A percentile compares a stretch with the other conserved stretches of the same genome.
phyloP scores from a whole-genome alignment of 1,284 basidiomycete species.

The Ustilago bromivora region DNA sequence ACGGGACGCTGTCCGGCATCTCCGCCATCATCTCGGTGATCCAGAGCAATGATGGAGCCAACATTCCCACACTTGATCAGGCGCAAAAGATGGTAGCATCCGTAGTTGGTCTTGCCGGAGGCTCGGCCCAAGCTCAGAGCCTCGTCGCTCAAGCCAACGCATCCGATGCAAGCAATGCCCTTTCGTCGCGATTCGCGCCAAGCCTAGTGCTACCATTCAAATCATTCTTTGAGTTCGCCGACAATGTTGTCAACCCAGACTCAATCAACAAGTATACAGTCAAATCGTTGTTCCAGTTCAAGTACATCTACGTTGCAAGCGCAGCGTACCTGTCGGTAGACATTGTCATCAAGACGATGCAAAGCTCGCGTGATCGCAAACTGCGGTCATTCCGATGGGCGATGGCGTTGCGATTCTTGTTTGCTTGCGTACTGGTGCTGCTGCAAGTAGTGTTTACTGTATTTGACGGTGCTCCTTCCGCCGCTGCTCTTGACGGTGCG shows the following conservation, averaged over 20 bases:
- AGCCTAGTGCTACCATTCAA: constrained; percentile 34
- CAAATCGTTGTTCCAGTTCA: constrained; percentile 43
- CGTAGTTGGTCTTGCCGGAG: constrained; percentile 30
- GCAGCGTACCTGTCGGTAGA: constrained; percentile 34
- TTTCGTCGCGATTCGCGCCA: constrained; percentile 26
- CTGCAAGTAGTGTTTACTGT: constrained; percentile 40
- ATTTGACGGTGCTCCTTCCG: constrained; percentile 20
- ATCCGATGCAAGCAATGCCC: constrained; percentile 9
- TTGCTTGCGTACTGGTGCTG: constrained; percentile 28
- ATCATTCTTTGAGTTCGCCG: constrained; percentile 29
- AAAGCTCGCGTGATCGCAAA: constrained; percentile 12
- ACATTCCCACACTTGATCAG: constrained; percentile 23
- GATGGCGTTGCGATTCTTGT: constrained; percentile 26
- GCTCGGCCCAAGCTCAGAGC: background rate
- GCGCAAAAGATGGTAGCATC: constrained; percentile 27
- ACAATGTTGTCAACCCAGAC: constrained; percentile 38
- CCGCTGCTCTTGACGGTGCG: constrained; percentile 29
- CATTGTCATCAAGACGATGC: constrained; percentile 47
- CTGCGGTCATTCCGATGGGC: constrained; percentile 27
- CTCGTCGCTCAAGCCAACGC: constrained; percentile 17
- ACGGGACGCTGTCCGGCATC: constrained; percentile 24
- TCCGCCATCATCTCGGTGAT: constrained; percentile 38
- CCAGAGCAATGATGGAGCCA: constrained; percentile 38
- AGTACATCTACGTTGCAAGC: constrained; percentile 44
- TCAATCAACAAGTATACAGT: constrained; percentile 25